Evolutionary conservation across 2,329 filamentous ascomycete genomes (phyloP), one percentile per base, ranked within the genome.

Genomic region (Triangularia setosa): DNA sequence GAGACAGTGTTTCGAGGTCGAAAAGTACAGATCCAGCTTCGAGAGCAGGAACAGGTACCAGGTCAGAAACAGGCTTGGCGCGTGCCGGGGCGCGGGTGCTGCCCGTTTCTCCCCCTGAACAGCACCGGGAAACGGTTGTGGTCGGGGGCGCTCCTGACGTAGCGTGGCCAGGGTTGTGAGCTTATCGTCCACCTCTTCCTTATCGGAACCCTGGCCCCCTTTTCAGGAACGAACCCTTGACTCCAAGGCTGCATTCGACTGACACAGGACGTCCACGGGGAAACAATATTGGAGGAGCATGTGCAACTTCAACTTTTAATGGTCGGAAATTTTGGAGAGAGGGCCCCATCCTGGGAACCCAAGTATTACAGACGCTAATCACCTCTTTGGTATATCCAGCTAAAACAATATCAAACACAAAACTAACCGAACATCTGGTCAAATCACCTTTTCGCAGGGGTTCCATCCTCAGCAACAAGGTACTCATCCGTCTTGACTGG

Each of bases 401-500:
- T 48, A 48, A 33, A n/a, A 48, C 40, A 48, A 48, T 9, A 48
- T 21, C n/a, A 48, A 18, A 21, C 40, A 48, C 7, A 48, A 48
- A 48, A 21, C 23, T 30, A n/a, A 44, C 27, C 21, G 14, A 9
- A 12, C 18, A 48, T 48, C 40, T 21, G 40, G 33, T 21, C 4
- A 40, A 40, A 58, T 71, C 63, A 75, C 63, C 71, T 73, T 67
- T 73, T 77, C 21, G 77, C 74, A 33, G 79, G 76, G 70, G 84
- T 79, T 14, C 90, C 90, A 62, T 86, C 83, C 74, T 88, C 89
- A 68, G 84, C 85, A 66, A 96, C 85, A 67, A 97, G 79, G 73
- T 89, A 88, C 74, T 94, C 85, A 16, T 94, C 85, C 4, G 92
- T 91, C 81, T 87, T 91, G 68, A 90, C 79, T 0, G 95, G 95